phyloP scores from a whole-genome alignment of 169 alveolate genomes.

The Eimeria falciformis region DNA sequence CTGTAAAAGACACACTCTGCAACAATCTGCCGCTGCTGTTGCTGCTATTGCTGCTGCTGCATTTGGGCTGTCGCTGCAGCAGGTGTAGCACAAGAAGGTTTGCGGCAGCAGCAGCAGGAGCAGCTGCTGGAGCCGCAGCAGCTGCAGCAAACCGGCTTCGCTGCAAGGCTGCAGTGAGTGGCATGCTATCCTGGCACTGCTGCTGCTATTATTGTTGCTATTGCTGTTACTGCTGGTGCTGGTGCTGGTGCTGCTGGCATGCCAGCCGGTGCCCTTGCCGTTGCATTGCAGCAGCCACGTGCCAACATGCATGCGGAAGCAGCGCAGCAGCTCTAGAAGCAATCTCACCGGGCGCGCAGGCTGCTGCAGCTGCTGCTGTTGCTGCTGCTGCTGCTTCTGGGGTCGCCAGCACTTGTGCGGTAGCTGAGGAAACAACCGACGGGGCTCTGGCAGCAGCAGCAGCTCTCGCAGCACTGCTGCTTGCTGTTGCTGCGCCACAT shows the following conservation, averaged over 20 bases:
- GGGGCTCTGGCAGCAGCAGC: conserved; percentile 50
- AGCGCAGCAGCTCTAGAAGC: conserved; percentile 25
- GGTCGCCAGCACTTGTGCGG: conserved; percentile 49
- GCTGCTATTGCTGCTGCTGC: conserved; percentile 26
- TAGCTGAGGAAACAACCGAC: not conserved
- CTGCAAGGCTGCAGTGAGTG: conserved; percentile 3
- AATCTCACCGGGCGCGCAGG: conserved; percentile 48
- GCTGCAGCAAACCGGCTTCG: conserved; percentile 28
- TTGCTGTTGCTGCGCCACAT: not conserved
- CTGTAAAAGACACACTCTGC: conserved; percentile 23
- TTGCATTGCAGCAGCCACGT: not conserved
- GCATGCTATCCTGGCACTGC: not conserved
- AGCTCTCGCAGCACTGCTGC: conserved; percentile 22
- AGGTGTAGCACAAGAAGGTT: conserved; percentile 13
- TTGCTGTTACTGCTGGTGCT: conserved; percentile 31
- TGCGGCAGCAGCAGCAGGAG: conserved; percentile 21
- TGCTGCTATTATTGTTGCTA: conserved; percentile 14
- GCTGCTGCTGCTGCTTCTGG: conserved; percentile 37
- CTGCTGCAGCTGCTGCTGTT: conserved; percentile 27
- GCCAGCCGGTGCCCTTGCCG: not conserved
- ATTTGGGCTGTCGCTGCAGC: not conserved
- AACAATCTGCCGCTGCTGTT: not conserved
- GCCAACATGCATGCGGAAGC: conserved; percentile 27
- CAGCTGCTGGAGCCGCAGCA: conserved; percentile 51
- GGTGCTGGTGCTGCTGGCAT: not conserved